Evolutionary conservation across 176 grass and related monocot genomes (phyloP).

Genomic region (Aegilops bicornis): DNA sequence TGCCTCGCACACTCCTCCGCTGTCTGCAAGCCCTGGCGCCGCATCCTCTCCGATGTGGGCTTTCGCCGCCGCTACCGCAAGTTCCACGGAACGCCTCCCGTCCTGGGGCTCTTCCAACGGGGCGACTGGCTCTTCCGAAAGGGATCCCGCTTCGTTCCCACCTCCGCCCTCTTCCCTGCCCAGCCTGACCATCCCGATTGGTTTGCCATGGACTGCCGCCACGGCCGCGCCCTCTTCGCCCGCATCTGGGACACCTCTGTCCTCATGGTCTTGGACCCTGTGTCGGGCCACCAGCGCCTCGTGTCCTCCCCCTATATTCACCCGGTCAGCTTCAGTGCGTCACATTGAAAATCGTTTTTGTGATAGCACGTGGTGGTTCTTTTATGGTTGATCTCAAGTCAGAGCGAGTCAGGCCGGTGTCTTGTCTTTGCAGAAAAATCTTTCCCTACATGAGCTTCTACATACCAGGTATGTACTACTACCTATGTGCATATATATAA

Average conservation of each 20-base stretch:
- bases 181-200: not conserved
- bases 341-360: not conserved
- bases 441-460: not conserved
- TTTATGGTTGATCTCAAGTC: not conserved
- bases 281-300: not conserved
- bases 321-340: not conserved
- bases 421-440: not conserved
- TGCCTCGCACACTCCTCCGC: not conserved
- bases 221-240: not conserved
- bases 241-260: no score
- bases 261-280: not conserved
- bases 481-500: not conserved
- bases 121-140: not conserved
- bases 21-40: not conserved
- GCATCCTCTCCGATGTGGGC: not conserved
- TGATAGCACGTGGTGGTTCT: not conserved
- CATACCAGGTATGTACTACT: not conserved
- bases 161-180: not conserved
- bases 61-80: conserved; percentile 24
- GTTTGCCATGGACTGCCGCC: not conserved
- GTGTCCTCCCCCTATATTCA: not conserved
- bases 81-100: not conserved
- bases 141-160: not conserved
- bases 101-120: not conserved
- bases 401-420: not conserved